Conservation (phyloP, 495 filamentous ascomycete genomes). For the Xylaria bambusicola region DNA sequence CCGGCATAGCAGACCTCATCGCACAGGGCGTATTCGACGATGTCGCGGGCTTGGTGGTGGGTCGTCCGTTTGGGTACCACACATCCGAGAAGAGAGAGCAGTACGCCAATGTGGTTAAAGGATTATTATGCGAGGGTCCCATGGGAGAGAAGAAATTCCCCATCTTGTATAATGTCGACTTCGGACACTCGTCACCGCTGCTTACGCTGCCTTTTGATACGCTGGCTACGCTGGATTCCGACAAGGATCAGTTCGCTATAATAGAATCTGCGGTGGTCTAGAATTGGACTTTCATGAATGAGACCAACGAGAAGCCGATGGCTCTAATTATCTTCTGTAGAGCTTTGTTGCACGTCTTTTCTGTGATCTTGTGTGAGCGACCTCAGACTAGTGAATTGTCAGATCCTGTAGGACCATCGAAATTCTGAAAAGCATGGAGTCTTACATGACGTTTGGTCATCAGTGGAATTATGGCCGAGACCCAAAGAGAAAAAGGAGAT, state of each 20-base stretch:
- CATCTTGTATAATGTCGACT: constrained; percentile 35
- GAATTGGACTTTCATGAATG: not conserved
- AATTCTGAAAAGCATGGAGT: too few relatives aligned
- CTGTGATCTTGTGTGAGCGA: too few relatives aligned
- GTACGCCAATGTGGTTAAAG: constrained; percentile 25
- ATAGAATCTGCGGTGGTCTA: constrained; percentile 33
- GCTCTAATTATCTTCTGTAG: too few relatives aligned
- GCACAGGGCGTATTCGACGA: constrained; percentile 36
- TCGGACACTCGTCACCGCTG: constrained; percentile 40
- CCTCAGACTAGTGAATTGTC: too few relatives aligned
- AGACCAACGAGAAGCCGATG: not conserved
- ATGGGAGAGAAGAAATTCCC: constrained; percentile 26
- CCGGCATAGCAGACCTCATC: constrained; percentile 35
- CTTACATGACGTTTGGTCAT: too few relatives aligned
- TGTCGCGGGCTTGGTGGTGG: constrained; percentile 35
- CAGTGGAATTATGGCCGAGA: too few relatives aligned
- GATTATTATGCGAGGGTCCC: constrained; percentile 26
- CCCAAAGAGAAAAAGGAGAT: too few relatives aligned
- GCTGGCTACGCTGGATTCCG: constrained; percentile 30
- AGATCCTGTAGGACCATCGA: too few relatives aligned
- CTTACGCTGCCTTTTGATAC: constrained; percentile 37
- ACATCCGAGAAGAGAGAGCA: constrained; percentile 23
- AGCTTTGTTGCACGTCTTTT: too few relatives aligned
- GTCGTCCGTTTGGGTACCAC: constrained; percentile 32
- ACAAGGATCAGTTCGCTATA: constrained; percentile 35